Base-by-base conservation (phyloP, 129 eudicot genomes). In the carrot (Daucus carota) region DNA sequence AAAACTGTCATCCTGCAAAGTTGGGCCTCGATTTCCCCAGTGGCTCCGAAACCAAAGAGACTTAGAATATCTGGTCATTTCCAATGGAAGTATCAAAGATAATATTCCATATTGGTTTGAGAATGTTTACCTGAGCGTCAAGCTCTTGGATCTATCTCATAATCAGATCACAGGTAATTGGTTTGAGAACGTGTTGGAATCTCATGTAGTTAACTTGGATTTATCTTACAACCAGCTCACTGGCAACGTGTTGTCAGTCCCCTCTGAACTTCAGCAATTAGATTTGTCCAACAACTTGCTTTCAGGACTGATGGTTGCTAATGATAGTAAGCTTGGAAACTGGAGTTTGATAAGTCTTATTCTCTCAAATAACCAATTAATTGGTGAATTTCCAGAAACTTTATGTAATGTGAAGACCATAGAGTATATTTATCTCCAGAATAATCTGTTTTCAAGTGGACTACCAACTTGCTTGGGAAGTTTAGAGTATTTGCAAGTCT, bases 71-170 rank as follows among this genome's bases (percentile, higher is more conserved):
- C 46, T 76, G 8, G 0, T 2, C 24, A n/a, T 76, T 13, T 57
- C 57, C 16, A 67, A 44, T 29, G 62, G 74, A 43, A 66, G 73
- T 38, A 65, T 77, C 45, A 7, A 14, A 40, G 73, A 63, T 26
- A 41, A 62, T 40, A 63, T 76, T 3, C 80, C 80, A 13, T 44
- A 77, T 0, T 77, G 74, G 80, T 65, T 77, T 66, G 46, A 67
- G 66, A 76, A 76, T 26, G 16, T 44, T 18, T 44, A 15, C 32
- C 8, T 34, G 17, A 16, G 43, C 12, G 38, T 73, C 41, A 31
- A 2, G 16, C 48, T 0, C 15, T 15, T 73, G 66, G 43, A 73
- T 29, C 7, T 73, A 6, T 73, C 76, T 29, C 36, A 9, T 14
- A 73, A 73, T 34, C 65, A 46, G 44, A 28, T 73, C 17, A 47